Percentiles rank a stretch among this genome's conserved stretches.
Evolutionary conservation across 2,329 filamentous ascomycete species (phyloP).

Genomic region (Samsoniella hepiali): DNA sequence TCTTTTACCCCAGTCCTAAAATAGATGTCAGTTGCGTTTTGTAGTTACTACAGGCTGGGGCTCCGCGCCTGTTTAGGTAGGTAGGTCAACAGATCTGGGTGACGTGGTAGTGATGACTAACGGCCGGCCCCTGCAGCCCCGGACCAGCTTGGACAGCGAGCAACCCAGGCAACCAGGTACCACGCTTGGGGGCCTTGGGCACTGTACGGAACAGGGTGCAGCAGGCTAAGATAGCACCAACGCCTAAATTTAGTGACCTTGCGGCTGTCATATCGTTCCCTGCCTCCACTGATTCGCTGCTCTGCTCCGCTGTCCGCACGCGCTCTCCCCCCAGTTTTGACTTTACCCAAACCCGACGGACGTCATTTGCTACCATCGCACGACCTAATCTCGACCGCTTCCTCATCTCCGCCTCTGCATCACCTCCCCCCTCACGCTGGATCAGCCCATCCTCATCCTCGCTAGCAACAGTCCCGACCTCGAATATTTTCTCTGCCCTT

Average conservation of each 20-base stretch:
- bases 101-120: conserved; percentile 16
- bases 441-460: background rate
- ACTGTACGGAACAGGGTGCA: background rate
- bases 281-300: background rate
- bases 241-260: conserved; percentile 3
- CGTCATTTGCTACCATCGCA: conserved; percentile 18
- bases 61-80: conserved; percentile 8
- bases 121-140: background rate
- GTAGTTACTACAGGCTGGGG: background rate
- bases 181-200: background rate
- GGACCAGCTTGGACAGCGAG: background rate
- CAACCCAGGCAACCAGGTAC: background rate
- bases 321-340: conserved; percentile 10
- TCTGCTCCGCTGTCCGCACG: background rate
- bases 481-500: background rate
- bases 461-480: background rate
- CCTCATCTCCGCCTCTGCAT: conserved; percentile 8
- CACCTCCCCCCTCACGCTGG: background rate
- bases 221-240: background rate
- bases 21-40: conserved; percentile 8
- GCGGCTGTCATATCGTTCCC: background rate
- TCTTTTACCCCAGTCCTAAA: background rate
- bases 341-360: conserved; percentile 7
- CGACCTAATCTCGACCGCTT: conserved; percentile 6
- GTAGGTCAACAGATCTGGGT: background rate